Conservation (phyloP, 2,329 filamentous ascomycete genomes). For the Ploettnerulaceae sp. region DNA sequence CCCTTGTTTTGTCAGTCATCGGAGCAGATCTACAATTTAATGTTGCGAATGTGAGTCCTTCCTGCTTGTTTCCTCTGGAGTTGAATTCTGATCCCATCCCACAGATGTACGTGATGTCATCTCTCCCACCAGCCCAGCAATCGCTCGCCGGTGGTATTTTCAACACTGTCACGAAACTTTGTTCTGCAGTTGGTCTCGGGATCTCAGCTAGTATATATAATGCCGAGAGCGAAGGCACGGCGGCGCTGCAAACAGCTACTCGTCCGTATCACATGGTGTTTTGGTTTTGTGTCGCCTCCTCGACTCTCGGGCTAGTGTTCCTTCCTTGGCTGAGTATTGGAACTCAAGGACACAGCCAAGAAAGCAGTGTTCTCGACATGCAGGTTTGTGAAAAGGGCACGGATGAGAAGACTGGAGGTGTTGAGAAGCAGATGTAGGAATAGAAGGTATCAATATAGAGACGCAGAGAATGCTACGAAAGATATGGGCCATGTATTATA, state of each 20-base stretch:
- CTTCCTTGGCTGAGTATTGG: conserved; percentile 48
- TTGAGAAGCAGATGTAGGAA: too few species aligned
- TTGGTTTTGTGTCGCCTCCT: conserved; percentile 43
- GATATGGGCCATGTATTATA: too few species aligned
- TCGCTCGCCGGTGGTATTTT: conserved; percentile 63
- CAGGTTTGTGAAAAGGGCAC: too few species aligned
- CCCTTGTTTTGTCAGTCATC: conserved; percentile 53
- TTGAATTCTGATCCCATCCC: background rate
- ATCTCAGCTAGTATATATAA: conserved; percentile 58
- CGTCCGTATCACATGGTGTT: conserved; percentile 49
- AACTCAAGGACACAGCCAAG: conserved; percentile 42
- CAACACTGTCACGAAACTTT: conserved; percentile 56
- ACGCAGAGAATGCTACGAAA: too few species aligned
- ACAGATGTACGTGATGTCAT: conserved; percentile 66
- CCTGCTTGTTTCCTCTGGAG: too few species aligned
- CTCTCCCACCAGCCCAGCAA: conserved; percentile 52
- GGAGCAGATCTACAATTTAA: conserved; percentile 67
- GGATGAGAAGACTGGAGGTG: too few species aligned
- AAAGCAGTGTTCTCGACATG: too few species aligned
- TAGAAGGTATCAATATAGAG: too few species aligned
- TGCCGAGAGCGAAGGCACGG: conserved; percentile 38
- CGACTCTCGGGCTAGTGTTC: conserved; percentile 41
- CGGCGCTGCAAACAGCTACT: conserved; percentile 17
- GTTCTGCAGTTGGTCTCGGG: conserved; percentile 52
- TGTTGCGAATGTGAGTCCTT: conserved; percentile 53